Base-by-base conservation (phyloP, 2,329 filamentous ascomycete genomes). In the Kalmusia sp. region DNA sequence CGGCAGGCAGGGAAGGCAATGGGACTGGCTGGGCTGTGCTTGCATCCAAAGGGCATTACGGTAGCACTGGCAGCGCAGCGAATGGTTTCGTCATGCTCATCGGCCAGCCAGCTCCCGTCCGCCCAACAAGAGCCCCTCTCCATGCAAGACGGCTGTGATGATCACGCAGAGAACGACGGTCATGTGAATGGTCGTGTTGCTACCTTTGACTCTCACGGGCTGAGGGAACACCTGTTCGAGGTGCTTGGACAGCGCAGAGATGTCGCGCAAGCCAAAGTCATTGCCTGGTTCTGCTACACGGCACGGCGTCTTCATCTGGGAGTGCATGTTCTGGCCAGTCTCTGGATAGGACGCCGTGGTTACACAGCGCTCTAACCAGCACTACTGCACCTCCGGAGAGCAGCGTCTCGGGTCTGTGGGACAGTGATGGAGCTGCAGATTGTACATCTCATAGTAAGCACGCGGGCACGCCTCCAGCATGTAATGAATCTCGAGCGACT, bases 81-180 rank as follows among this genome's bases (percentile, higher is more conserved):
- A n/a, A n/a, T n/a, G n/a, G 52, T 49, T 49, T 34, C 54, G 44
- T 54, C 57, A 51, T 48, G 17, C 41, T 44, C 25, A 55, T 44
- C n/a, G n/a, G 51, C 15, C 17, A 37, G 24, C 33, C 6, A 12
- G 19, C 11, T 7, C 15, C 8, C 30, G 3, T 9, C 15, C 14
- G 7, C 9, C 34, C 25, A 38, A 12, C n/a, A n/a, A 25, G 31
- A 19, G 22, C 44, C 21, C 21, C 19, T 35, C 31, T n/a, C 31
- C 24, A 47, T 47, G 44, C 44, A 47, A 25, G 8, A 37, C n/a
- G 12, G 22, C 17, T 25, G 43, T 46, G 43, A 46, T 46, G 21
- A 46, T 17, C 30, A 25, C 33, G 31, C 44, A 47, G 37, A 24
- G 9, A 28, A 34, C n/a, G 44, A n/a, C 44, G 15, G 44, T 47